phyloP scores from a whole-genome alignment of 768 basidiomycete genomes.

The Cyathus striatus region DNA sequence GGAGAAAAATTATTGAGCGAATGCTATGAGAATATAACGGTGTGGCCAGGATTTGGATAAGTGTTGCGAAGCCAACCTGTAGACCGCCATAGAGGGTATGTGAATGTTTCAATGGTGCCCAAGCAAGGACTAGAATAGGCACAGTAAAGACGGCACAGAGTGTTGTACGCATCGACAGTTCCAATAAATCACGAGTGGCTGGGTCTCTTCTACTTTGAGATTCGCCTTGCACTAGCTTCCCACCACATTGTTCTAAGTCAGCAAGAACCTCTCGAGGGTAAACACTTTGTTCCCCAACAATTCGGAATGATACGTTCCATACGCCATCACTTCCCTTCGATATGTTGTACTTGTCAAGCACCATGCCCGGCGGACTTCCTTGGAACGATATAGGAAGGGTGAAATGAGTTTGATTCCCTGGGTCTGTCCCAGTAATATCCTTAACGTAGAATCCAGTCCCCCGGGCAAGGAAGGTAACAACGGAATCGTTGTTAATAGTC shows the following conservation, averaged over 20 bases:
- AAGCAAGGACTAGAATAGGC: conserved; percentile 36
- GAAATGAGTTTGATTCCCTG: neutral
- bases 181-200: conserved; percentile 23
- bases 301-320: conserved; percentile 9
- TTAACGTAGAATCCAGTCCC: conserved; percentile 14
- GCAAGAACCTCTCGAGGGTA: conserved; percentile 26
- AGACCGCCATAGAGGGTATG: conserved; percentile 27
- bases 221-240: conserved; percentile 12
- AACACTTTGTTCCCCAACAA: neutral
- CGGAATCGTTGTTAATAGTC: conserved; percentile 9
- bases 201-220: conserved; percentile 10
- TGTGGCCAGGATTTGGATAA: conserved; percentile 29
- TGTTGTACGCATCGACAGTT: conserved; percentile 21
- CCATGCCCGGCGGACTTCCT: conserved; percentile 1
- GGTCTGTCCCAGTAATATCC: conserved; percentile 1
- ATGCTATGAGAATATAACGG: conserved; percentile 30
- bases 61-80: conserved; percentile 30
- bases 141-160: conserved; percentile 26
- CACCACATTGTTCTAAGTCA: conserved; percentile 13
- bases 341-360: conserved; percentile 6
- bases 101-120: conserved; percentile 29
- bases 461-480: conserved; percentile 11
- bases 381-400: conserved; percentile 9
- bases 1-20: conserved; percentile 28
- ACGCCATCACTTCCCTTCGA: conserved; percentile 4